Base-by-base conservation (phyloP, 1,284 basidiomycete genomes). In the Coriolopsis trogii region DNA sequence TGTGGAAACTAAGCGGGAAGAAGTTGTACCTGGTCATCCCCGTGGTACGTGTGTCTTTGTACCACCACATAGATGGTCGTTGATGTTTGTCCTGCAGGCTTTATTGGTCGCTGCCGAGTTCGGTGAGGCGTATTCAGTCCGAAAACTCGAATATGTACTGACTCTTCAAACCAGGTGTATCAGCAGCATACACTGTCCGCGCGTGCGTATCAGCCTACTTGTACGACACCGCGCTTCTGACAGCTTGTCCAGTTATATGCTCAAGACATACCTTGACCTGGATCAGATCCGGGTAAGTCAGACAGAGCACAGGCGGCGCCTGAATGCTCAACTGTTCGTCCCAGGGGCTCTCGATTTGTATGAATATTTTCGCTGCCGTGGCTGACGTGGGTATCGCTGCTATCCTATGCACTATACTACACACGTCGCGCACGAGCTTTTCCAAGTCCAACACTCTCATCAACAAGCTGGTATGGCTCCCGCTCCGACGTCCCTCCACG, bases 391-490 rank as follows among this genome's bases (percentile, higher is more conserved):
- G 76, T 43, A 82, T 83, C 41, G 76, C 81, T 15, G 67, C 69
- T 23, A 70, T 74, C 26, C 67, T 84, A 28, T 78, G 76, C 58
- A 72, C 68, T 50, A 75, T 80, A 58, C 71, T 84, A 9, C 76
- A 77, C 38, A 67, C 67, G 24, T 78, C 79, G 26, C 68, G 78
- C 40, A 82, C 80, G 16, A 79, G 79, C 2, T 81, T 82, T 66
- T 74, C 74, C 57, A 79, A 73, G 78, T 80, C 80, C 7, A 78
- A 82, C 57, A 79, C 73, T 13, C 79, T 84, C 72, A 82, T 83
- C 53, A 77, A 72, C 60, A 77, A 73, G 66, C 63, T 84, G 71
- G 81, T 78, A 52, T 54, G 70, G 6, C 30, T 25, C 16, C 7
- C 13, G 15, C 6, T 15, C 33, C 25, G 20, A 37, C 41, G 20